Evolutionary conservation across 2,329 filamentous ascomycete genomes (phyloP), one percentile per base, ranked within the genome.

Genomic region (Fusarium praegraminearum): DNA sequence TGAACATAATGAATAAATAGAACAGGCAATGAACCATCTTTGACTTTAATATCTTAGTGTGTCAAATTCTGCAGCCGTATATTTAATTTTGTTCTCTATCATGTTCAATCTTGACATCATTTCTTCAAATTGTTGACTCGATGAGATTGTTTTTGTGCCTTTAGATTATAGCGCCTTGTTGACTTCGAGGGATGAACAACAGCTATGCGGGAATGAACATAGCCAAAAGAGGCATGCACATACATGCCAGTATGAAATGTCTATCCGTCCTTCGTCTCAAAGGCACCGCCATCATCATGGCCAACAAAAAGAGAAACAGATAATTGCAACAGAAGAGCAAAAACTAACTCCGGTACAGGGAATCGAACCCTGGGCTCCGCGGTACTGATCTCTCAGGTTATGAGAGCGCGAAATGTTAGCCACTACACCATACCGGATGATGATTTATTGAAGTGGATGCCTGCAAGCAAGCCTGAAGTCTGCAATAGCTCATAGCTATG

Each of bases 321-420:
- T 22, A 22, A 22, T 22, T 22, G 20, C 20, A 22, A 22, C 20
- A 22, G 20, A 22, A 22, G 20, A 22, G 20, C 22, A 40, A 51
- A 28, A 28, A 15, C 6, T 20, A 40, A 46, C 70, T 73, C 71
- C 71, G 71, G 71, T 73, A 73, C 71, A 72, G 71, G 71, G 71
- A 73, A 73, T 73, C 71, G 71, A 73, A 73, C 71, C 71, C 71
- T 73, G 67, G 67, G 71, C 72, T 73, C 72, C 69, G 69, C 69
- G 71, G 69, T 45, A 36, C 45, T 62, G 5, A 44, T 63, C 60
- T 45, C 60, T 63, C 57, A 62, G 7, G 44, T 62, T 62, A 54
- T 76, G 75, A 76, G 75, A 76, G 75, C 75, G 75, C 72, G 74
- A 76, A 76, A 76, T 76, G 75, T 76, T 76, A 74, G 74, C 75